Conservation (phyloP, 495 filamentous ascomycete species). For the Penicillium goetzii region DNA sequence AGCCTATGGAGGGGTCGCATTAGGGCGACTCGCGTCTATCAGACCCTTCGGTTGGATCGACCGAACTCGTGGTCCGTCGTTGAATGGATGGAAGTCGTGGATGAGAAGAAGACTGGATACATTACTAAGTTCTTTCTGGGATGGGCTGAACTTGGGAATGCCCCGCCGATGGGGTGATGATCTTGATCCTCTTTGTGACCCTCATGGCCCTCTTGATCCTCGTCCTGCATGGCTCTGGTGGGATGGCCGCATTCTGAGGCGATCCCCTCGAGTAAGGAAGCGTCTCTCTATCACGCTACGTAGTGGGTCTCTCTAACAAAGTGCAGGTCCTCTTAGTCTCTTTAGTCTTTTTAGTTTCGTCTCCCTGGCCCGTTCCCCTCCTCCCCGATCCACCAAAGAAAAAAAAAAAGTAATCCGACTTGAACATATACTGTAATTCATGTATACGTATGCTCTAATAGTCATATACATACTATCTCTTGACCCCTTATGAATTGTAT, state of each 20-base stretch:
- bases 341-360: constrained; percentile 2
- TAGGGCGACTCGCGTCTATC: constrained; percentile 22
- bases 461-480: not conserved
- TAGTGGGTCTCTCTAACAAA: constrained; percentile 18
- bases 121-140: not conserved
- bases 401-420: constrained; percentile 4
- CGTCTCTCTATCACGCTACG: constrained; percentile 13
- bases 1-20: constrained; percentile 17
- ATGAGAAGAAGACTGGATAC: not conserved
- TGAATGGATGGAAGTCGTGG: not conserved
- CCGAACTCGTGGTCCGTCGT: not conserved
- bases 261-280: constrained; percentile 20
- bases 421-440: not conserved
- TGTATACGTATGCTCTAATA: not conserved
- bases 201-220: not conserved
- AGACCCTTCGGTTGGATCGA: constrained; percentile 27
- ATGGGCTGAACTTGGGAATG: constrained; percentile 11
- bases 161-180: constrained; percentile 8
- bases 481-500: not conserved
- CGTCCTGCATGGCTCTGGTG: constrained; percentile 18
- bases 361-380: constrained; percentile 6
- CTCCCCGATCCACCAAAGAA: constrained; percentile 22
- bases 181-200: not conserved
- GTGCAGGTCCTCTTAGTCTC: constrained; percentile 2
- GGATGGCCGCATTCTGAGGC: constrained; percentile 26